Evolutionary conservation across 2,329 filamentous ascomycete genomes (phyloP), one percentile per base, ranked within the genome.

Genomic region (Alternaria brassicae): DNA sequence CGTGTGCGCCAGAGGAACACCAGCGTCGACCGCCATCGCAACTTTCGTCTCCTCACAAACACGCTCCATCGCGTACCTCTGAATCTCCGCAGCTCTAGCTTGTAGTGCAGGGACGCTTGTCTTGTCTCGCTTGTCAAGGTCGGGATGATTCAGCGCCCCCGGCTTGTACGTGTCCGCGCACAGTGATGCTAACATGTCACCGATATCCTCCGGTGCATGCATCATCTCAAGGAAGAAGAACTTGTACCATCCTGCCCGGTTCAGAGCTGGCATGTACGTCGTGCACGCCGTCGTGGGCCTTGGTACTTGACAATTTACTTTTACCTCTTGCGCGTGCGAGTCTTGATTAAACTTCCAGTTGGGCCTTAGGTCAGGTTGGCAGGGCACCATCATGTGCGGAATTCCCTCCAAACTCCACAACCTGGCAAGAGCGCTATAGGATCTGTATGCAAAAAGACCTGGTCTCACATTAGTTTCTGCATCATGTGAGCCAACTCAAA

Each of bases 181-280:
- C 17, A 75, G 60, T 8, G 62, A 50, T 9, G 62, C 37, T 50
- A 77, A 41, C 39, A 74, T 49, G 51, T 72, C 73, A 32, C 68
- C 65, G n/a, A 76, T 64, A 15, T 65, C 58, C 12, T 73, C 68
- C 7, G 72, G 67, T 47, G 71, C 68, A 17, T 70, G 62, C 56
- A 74, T 55, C 53, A 71, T 60, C 36, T 74, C 71, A 6, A 76
- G 62, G 45, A 77, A 76, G 44, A 77, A 68, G 32, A 71, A 75
- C 45, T 76, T 76, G 62, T 76, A 77, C 72, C 73, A 77, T 2
- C 73, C 75, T 8, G 74, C 67, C 5, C 74, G 72, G 32, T 76
- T 77, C 34, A 77, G 62, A 5, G 74, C 75, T 10, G 75, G 72
- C 63, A 76, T 72, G 53, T 77, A 77, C 6, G 61, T 57, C 12